Evolutionary conservation across 2,329 filamentous ascomycete genomes (phyloP).

Genomic region (Aureobasidium melanogenum): DNA sequence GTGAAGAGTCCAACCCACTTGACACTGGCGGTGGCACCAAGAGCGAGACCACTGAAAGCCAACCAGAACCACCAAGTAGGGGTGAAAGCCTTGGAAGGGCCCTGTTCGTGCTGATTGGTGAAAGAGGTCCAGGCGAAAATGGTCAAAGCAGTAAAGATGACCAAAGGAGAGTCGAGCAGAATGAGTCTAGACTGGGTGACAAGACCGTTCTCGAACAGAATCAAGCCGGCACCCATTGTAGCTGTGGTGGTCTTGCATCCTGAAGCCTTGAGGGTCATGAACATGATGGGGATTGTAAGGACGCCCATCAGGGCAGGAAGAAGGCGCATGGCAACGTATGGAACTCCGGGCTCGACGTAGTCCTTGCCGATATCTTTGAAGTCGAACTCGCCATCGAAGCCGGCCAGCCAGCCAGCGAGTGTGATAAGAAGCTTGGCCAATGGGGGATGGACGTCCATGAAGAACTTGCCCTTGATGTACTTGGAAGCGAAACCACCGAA

Average conservation of each 20-base stretch:
- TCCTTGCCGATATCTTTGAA: constrained; percentile 99
- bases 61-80: constrained; percentile 99
- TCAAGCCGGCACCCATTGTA: constrained; percentile 69
- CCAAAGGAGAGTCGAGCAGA: constrained; percentile 86
- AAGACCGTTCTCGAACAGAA: constrained; percentile 95
- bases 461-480: constrained; percentile 98
- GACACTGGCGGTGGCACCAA: constrained; percentile 87
- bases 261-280: constrained; percentile 82
- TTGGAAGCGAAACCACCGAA: constrained; percentile 98
- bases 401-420: constrained; percentile 86
- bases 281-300: constrained; percentile 82
- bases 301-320: constrained; percentile 86
- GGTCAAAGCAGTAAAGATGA: constrained; percentile 88
- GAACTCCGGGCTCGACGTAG: constrained; percentile 87
- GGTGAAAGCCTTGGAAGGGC: constrained; percentile 77
- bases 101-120: constrained; percentile 92
- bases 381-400: constrained; percentile 91
- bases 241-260: constrained; percentile 85
- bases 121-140: constrained; percentile 86
- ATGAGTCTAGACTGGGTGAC: constrained; percentile 93
- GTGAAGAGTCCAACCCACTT: constrained; percentile 99
- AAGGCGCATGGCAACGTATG: constrained; percentile 95
- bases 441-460: constrained; percentile 99
- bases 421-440: constrained; percentile 95
- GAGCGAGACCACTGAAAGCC: constrained; percentile 69